Conservation (phyloP, 2,329 filamentous ascomycete species). For the Cercospora brassicicola region DNA sequence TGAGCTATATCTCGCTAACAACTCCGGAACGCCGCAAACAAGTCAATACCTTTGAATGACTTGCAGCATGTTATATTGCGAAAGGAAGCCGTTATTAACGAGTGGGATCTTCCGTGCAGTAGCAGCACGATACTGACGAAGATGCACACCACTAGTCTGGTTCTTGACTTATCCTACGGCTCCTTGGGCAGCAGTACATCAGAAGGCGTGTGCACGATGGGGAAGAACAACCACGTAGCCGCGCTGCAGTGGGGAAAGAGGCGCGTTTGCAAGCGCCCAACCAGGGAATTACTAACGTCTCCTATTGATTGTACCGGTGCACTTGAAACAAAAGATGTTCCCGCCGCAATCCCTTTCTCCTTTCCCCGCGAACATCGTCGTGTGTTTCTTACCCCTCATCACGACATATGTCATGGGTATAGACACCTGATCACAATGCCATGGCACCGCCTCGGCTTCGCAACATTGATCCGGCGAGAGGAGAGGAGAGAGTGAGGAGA, state of each 20-base stretch:
- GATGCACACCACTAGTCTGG: not conserved
- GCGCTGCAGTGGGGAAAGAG: not conserved
- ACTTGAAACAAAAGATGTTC: not conserved
- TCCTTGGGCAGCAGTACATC: constrained; percentile 11
- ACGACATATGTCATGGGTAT: not conserved
- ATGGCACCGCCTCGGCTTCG: not conserved
- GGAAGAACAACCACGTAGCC: constrained; percentile 8
- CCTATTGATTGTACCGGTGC: not conserved
- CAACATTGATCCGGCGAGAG: not conserved
- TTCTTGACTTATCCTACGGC: not conserved
- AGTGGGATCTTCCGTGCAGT: not conserved
- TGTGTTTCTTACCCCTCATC: not conserved
- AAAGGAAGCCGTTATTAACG: not conserved
- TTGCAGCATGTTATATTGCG: not conserved
- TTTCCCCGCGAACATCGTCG: not conserved
- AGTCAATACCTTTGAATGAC: not conserved
- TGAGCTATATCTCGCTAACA: not conserved
- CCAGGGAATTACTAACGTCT: not conserved
- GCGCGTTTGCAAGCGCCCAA: constrained; percentile 1
- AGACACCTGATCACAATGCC: not conserved
- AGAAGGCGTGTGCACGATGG: not conserved
- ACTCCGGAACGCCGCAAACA: not conserved
- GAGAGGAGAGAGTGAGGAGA: not conserved
- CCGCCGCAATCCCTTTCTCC: not conserved
- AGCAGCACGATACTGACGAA: not conserved